Evolutionary conservation across 192 early-diverging fungal species (phyloP).

Genomic region (Lunasporangiospora selenospora): DNA sequence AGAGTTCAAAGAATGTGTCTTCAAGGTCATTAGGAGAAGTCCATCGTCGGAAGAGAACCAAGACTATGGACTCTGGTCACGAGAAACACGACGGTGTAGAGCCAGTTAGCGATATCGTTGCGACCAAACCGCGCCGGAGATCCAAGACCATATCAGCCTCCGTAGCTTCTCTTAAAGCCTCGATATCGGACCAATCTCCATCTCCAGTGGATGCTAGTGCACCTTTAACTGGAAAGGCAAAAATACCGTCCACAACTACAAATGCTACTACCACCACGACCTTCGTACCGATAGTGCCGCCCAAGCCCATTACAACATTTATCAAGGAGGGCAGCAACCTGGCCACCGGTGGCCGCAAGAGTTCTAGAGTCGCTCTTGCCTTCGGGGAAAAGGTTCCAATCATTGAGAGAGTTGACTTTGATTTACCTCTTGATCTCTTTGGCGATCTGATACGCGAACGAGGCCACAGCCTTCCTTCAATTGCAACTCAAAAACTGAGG

Average conservation of each 20-base stretch:
- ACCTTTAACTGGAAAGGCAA: background rate
- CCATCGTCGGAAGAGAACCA: slow-evolving; percentile 19
- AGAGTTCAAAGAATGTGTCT: no score
- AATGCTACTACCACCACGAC: background rate
- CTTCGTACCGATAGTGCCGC: slow-evolving; percentile 6
- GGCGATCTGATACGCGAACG: slow-evolving; percentile 40
- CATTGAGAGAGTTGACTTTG: slow-evolving; percentile 34
- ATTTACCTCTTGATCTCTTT: slow-evolving; percentile 42
- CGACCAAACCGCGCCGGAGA: background rate
- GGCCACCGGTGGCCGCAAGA: slow-evolving; percentile 48
- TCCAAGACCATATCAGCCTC: slow-evolving; percentile 3
- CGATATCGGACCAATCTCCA: background rate
- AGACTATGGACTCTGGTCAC: background rate
- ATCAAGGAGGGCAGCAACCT: slow-evolving; percentile 35
- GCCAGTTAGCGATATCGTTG: no score
- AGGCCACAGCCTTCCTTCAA: no score
- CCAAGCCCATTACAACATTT: slow-evolving; percentile 48
- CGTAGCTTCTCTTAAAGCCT: background rate
- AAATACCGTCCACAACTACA: background rate
- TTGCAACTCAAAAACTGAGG: background rate
- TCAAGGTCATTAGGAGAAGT: slow-evolving; percentile 9
- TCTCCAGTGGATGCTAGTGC: background rate
- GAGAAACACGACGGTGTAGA: background rate
- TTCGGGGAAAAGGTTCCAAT: slow-evolving; percentile 53
- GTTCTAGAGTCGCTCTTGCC: slow-evolving; percentile 44